These are phyloP conservation scores for Wallacemonas sp. DNA, from an alignment of 208 protist genomes.

Conservation along the genomic window DNA sequence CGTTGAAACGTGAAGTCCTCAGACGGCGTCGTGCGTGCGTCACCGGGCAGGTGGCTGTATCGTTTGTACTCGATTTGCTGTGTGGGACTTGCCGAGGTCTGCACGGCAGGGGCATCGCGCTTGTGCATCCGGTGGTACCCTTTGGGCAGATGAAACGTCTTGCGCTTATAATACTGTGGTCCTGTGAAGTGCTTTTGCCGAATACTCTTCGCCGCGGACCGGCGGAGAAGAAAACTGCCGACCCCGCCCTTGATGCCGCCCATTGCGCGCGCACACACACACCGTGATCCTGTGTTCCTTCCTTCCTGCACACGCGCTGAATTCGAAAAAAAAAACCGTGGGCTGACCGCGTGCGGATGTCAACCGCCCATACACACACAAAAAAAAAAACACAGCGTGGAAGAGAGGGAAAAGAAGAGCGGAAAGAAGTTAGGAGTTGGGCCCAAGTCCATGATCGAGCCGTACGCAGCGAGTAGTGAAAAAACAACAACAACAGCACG, in stretches of 20 bases:
- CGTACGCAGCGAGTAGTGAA: no score
- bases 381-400: no score
- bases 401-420: no score
- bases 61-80: slow-evolving; percentile 65
- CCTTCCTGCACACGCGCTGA: no score
- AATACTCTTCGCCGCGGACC: slow-evolving; percentile 58
- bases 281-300: not conserved
- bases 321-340: no score
- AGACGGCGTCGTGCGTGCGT: slow-evolving; percentile 49
- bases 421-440: no score
- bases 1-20: slow-evolving; percentile 68
- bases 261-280: slow-evolving; percentile 14
- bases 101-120: slow-evolving; percentile 41
- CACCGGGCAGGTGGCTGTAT: slow-evolving; percentile 65
- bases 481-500: no score
- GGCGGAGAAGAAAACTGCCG: slow-evolving; percentile 73
- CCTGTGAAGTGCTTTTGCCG: slow-evolving; percentile 76
- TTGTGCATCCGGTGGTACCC: slow-evolving; percentile 69
- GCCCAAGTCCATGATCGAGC: no score
- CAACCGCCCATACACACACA: no score
- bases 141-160: slow-evolving; percentile 64
- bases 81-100: slow-evolving; percentile 47
- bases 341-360: no score
- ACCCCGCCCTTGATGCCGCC: slow-evolving; percentile 71
- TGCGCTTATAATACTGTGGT: slow-evolving; percentile 77